A percentile compares a stretch with the other conserved stretches of the same genome.
These are phyloP conservation scores for Gossypium aridum DNA, from an alignment of 441 rosid species.

Conservation along the genomic window DNA sequence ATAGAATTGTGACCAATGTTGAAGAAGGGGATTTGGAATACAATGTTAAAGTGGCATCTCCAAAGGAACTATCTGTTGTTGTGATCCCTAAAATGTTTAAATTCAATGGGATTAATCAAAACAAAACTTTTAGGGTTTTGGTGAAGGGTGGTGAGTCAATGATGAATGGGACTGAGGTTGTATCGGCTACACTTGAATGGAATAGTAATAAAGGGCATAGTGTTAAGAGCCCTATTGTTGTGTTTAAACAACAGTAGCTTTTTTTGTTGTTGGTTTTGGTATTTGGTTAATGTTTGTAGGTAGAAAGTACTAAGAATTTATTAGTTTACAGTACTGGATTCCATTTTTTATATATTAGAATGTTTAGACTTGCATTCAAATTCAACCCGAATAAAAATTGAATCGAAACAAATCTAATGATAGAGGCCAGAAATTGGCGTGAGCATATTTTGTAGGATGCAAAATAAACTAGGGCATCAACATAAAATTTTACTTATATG, in stretches of 20 bases:
- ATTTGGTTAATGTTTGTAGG: neutral
- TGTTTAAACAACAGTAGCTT: slow-evolving; percentile 16
- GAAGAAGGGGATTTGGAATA: slow-evolving; percentile 30
- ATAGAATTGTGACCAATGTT: slow-evolving; percentile 45
- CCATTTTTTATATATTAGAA: neutral
- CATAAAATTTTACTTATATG: no score
- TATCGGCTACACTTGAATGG: slow-evolving; percentile 59
- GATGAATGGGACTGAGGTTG: neutral
- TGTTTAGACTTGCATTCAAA: no score
- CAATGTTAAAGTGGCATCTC: slow-evolving; percentile 35
- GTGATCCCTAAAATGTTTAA: slow-evolving; percentile 29
- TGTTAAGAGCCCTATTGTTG: slow-evolving; percentile 56
- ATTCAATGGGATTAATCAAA: neutral
- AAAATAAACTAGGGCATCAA: no score
- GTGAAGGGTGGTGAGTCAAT: neutral
- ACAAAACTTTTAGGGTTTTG: neutral
- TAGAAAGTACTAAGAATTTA: neutral
- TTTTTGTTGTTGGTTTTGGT: neutral
- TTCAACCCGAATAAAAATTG: no score
- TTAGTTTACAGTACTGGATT: neutral
- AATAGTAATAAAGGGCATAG: slow-evolving; percentile 35
- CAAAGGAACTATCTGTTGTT: slow-evolving; percentile 27
- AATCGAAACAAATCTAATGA: no score
- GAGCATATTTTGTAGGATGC: no score
- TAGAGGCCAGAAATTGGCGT: no score